Evolutionary conservation across 1,139 yeast genomes (phyloP).

Genomic region (Saccharomyces hybrid): DNA sequence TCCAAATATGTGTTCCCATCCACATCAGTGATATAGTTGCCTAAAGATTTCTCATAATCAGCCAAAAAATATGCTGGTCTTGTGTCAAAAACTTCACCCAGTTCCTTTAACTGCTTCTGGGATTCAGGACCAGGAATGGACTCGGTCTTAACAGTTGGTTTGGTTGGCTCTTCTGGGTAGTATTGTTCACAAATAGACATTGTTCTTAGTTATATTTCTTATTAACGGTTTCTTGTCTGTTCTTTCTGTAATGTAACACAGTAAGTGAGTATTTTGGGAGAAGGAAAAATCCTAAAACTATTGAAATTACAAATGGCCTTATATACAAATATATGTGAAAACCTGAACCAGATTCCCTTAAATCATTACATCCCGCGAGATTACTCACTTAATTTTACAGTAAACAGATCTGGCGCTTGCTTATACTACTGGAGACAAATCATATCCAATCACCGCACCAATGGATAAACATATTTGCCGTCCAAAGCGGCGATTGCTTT

Average conservation of each 20-base stretch:
- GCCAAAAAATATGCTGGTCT: constrained; percentile 64
- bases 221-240: not conserved
- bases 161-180: constrained; percentile 51
- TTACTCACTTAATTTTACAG: not conserved
- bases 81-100: constrained; percentile 54
- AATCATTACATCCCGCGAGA: constrained; percentile 1
- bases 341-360: not conserved
- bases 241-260: not conserved
- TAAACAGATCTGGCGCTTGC: not conserved
- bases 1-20: constrained; percentile 62
- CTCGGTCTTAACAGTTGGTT: constrained; percentile 43
- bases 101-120: constrained; percentile 38
- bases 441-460: not conserved
- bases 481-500: not conserved
- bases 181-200: constrained; percentile 46
- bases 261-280: not conserved
- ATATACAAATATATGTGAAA: not conserved
- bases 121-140: constrained; percentile 59
- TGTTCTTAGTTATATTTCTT: not conserved
- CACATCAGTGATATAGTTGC: constrained; percentile 64
- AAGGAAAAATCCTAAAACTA: not conserved
- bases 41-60: constrained; percentile 58
- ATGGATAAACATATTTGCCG: not conserved
- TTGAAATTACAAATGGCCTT: not conserved
- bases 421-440: not conserved